Percentiles rank a stretch among this genome's conserved stretches.
Conservation (phyloP, 495 filamentous ascomycete species). For the Xylaria nigripes region DNA sequence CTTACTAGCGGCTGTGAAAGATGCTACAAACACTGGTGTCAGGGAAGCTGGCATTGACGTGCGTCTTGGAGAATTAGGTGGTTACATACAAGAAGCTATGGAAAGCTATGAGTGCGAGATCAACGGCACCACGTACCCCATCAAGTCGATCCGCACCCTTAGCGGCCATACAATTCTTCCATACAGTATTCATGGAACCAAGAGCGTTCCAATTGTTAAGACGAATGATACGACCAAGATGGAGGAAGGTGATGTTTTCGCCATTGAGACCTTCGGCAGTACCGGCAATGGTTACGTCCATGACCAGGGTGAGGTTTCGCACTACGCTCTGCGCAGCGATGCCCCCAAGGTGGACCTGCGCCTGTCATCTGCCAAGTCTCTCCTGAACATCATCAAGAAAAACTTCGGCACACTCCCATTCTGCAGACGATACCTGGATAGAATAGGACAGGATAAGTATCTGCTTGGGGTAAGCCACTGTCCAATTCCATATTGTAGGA, state of each 20-base stretch:
- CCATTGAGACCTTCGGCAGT: constrained; percentile 90
- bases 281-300: constrained; percentile 80
- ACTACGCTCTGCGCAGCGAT: constrained; percentile 61
- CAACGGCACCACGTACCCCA: constrained; percentile 64
- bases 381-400: constrained; percentile 81
- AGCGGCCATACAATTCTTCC: constrained; percentile 84
- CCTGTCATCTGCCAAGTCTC: constrained; percentile 67
- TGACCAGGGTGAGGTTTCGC: constrained; percentile 76
- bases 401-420: constrained; percentile 88
- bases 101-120: constrained; percentile 82
- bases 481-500: neutral
- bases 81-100: constrained; percentile 76
- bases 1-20: constrained; percentile 71
- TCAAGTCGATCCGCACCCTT: constrained; percentile 81
- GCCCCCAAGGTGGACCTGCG: constrained; percentile 59
- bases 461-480: constrained; percentile 59
- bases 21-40: constrained; percentile 81
- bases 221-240: constrained; percentile 72
- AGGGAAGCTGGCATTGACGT: constrained; percentile 78
- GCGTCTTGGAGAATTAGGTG: constrained; percentile 68
- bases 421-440: constrained; percentile 78
- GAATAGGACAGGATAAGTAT: constrained; percentile 81
- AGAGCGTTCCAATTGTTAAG: constrained; percentile 88
- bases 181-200: constrained; percentile 78
- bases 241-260: constrained; percentile 91